phyloP scores from a whole-genome alignment of 2,329 filamentous ascomycete species.

The Fusarium napiforme region DNA sequence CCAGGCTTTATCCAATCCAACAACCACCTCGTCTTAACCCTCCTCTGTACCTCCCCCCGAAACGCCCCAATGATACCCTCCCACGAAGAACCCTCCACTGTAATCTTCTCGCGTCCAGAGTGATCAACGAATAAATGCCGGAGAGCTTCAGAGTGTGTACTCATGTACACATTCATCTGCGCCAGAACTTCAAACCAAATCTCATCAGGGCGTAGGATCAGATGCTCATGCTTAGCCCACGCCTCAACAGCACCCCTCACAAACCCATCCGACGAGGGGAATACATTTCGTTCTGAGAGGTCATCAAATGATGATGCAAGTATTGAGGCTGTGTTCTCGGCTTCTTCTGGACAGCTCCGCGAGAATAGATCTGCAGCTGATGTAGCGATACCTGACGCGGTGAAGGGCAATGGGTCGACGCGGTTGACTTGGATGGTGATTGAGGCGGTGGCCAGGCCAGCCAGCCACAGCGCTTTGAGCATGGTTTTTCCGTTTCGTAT shows the following conservation, averaged over 20 bases:
- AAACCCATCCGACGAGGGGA: constrained; percentile 53
- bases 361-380: constrained; percentile 47
- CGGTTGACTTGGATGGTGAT: constrained; percentile 43
- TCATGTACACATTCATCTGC: constrained; percentile 63
- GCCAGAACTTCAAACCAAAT: constrained; percentile 66
- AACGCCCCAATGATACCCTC: constrained; percentile 45
- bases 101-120: constrained; percentile 55
- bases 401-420: constrained; percentile 45
- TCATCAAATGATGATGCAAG: constrained; percentile 46
- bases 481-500: background rate
- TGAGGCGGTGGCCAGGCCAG: constrained; percentile 32
- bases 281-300: constrained; percentile 37
- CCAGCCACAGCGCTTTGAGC: constrained; percentile 20
- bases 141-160: constrained; percentile 58
- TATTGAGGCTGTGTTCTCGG: constrained; percentile 37
- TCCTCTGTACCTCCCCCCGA: constrained; percentile 54
- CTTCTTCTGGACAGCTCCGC: constrained; percentile 50
- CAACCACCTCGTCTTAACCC: constrained; percentile 55
- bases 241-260: constrained; percentile 58
- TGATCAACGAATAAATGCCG: constrained; percentile 59
- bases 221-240: constrained; percentile 61
- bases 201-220: constrained; percentile 63
- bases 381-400: constrained; percentile 30
- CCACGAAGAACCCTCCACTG: constrained; percentile 43
- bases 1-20: constrained; percentile 55